Evolutionary conservation across 495 filamentous ascomycete species (phyloP).

Genomic region (Tuber microsphaerosporum): DNA sequence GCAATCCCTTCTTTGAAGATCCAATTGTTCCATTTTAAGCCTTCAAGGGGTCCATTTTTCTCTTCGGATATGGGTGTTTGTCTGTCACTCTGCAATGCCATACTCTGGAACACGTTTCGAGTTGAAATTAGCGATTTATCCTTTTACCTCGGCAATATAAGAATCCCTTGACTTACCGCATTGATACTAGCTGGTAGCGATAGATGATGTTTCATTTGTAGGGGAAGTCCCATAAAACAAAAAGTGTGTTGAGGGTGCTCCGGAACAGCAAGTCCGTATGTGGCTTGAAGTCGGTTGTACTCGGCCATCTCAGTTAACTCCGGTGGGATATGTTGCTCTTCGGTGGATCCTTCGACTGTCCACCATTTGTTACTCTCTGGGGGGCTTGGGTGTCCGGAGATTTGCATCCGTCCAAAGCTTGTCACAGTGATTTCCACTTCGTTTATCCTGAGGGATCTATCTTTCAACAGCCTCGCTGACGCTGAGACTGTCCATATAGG

Average conservation of each 20-base stretch:
- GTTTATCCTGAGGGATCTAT: neutral
- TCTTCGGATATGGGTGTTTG: slow-evolving; percentile 40
- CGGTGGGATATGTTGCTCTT: neutral
- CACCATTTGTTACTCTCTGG: neutral
- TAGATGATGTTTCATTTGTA: neutral
- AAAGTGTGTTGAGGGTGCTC: too few relatives aligned
- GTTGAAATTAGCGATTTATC: neutral
- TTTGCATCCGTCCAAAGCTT: neutral
- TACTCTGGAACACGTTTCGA: neutral
- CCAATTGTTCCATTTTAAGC: slow-evolving; percentile 45
- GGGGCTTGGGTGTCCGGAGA: neutral
- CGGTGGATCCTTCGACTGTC: too few relatives aligned
- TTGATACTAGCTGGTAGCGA: slow-evolving; percentile 31
- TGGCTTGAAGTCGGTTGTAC: neutral
- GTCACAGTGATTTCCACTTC: neutral
- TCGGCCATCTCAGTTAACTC: slow-evolving; percentile 12
- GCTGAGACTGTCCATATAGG: slow-evolving; percentile 21
- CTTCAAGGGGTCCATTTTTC: slow-evolving; percentile 13
- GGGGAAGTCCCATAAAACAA: too few relatives aligned
- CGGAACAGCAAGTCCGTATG: too few relatives aligned
- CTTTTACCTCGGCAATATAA: slow-evolving; percentile 28
- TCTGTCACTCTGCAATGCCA: slow-evolving; percentile 14
- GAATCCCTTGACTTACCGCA: slow-evolving; percentile 40
- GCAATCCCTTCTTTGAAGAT: slow-evolving; percentile 41
- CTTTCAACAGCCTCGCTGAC: neutral